A percentile compares a stretch with the other conserved stretches of the same genome.
Evolutionary conservation across 768 basidiomycete species (phyloP).

Genomic region (Rhodotorula kratochvilovae): DNA sequence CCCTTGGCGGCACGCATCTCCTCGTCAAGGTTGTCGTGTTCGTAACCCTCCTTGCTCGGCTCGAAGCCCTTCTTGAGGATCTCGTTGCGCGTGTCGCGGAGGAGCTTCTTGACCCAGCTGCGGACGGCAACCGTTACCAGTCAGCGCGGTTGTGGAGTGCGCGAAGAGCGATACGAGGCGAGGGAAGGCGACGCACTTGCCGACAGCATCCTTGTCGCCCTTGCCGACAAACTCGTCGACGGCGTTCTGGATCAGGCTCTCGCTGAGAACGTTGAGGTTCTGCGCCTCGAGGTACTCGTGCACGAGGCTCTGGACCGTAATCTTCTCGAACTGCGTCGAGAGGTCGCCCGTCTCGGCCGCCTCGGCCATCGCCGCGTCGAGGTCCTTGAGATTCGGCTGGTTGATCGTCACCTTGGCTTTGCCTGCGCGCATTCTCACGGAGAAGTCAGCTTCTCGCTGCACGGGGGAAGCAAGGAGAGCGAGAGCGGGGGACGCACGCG

Average conservation of each 20-base stretch:
- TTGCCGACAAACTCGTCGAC: conserved; percentile 96
- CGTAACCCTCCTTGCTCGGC: conserved; percentile 41
- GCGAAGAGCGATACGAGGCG: neutral
- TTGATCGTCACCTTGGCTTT: conserved; percentile 62
- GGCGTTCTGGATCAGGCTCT: conserved; percentile 85
- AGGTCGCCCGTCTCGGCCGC: conserved; percentile 69
- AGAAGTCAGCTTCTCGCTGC: too few relatives aligned
- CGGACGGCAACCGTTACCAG: neutral
- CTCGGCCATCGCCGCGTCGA: conserved; percentile 61
- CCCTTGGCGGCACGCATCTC: conserved; percentile 47
- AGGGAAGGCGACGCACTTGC: conserved; percentile 23
- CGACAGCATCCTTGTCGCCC: conserved; percentile 87
- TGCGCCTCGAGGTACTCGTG: conserved; percentile 87
- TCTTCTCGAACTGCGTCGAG: conserved; percentile 63
- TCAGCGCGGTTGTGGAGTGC: neutral
- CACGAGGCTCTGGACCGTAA: conserved; percentile 83
- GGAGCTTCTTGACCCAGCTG: conserved; percentile 49
- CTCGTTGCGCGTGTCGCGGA: conserved; percentile 44
- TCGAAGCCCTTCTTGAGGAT: conserved; percentile 34
- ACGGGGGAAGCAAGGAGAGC: too few relatives aligned
- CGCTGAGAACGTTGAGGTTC: conserved; percentile 83
- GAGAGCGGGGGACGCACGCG: conserved; percentile 39
- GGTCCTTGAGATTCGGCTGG: conserved; percentile 62
- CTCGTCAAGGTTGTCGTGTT: conserved; percentile 48
- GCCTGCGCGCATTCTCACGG: conserved; percentile 4